Conservation (phyloP, 805 yeast genomes). For the Starmerella potacharoeniae region DNA sequence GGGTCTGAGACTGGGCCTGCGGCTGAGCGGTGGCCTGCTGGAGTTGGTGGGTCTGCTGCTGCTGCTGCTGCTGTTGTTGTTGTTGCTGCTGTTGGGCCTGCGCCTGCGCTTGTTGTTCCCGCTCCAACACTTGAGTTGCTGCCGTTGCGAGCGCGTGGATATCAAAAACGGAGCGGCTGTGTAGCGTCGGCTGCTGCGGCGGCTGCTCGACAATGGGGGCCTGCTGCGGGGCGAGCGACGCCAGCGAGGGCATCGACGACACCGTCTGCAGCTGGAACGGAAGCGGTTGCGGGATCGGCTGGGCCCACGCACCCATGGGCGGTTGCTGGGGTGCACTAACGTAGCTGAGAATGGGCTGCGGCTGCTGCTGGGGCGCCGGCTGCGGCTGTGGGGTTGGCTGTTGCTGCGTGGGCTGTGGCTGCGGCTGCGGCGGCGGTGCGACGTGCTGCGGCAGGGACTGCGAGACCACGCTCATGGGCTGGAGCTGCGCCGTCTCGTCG, state of each 20-base stretch:
- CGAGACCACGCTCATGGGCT: not conserved
- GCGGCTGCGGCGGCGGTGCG: not conserved
- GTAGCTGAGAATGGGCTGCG: not conserved
- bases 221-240: conserved; percentile 5
- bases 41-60: not conserved
- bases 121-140: conserved; percentile 37
- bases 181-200: conserved; percentile 9
- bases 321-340: not conserved
- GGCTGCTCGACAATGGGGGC: conserved; percentile 1
- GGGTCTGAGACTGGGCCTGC: not conserved
- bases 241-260: conserved; percentile 6
- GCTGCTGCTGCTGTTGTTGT: conserved; percentile 10
- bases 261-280: conserved; percentile 3
- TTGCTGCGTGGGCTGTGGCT: not conserved
- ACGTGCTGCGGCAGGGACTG: not conserved
- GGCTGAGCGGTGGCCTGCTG: not conserved
- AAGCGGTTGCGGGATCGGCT: not conserved
- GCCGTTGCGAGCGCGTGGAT: conserved; percentile 36
- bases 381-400: conserved; percentile 5
- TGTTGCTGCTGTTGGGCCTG: conserved; percentile 9
- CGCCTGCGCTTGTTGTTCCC: conserved; percentile 21
- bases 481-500: not conserved
- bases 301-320: not conserved
- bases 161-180: conserved; percentile 26
- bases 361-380: conserved; percentile 8